Base-by-base conservation (phyloP, 2,329 filamentous ascomycete species). In the Teratosphaeria destructans region DNA sequence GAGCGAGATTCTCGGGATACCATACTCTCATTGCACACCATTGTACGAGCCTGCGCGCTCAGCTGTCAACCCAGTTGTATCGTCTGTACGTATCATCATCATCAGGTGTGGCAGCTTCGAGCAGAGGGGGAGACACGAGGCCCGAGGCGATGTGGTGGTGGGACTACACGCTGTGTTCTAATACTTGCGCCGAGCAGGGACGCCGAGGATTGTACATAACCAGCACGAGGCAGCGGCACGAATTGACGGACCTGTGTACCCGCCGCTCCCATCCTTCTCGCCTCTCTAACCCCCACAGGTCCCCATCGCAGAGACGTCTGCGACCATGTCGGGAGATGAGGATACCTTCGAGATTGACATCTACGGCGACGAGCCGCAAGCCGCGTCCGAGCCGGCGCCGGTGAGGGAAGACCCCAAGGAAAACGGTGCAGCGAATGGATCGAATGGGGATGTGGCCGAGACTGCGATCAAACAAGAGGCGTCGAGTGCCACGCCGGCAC, bases 321-420 rank as follows among this genome's bases (percentile, higher is more conserved):
- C n/a, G 8, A 69, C 19, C 56, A 72, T 71, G 69, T 70, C 69
- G 71, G 78, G 81, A 69, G 83, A 85, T 71, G 84, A 86, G 74
- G 84, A 86, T 73, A 85, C 85, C 70, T 86, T 86, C 78, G 84
- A 87, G 67, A 85, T 87, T 77, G 84, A 87, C 72, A 85, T 87
- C 75, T 86, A 86, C 70, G 84, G 84, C 64, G 83, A 86, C 68
- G 82, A 69, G 37, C 64, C 67, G 35, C 67, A 72, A 27, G 64
- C 54, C 47, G 52, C 61, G 67, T 60, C 34, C 26, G 35, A 43
- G 26, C 54, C 35, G 8, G 47, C 54, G n/a, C 27, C 58, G 3
- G 56, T 54, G 29, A 52, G 57, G 8, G 55, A 56, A 16, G 27
- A 29, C 2, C 43, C 3, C 8, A 49, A 49, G 35, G 29, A 37